Conservation (phyloP, 1,284 basidiomycete genomes). For the Melampsora americana region DNA sequence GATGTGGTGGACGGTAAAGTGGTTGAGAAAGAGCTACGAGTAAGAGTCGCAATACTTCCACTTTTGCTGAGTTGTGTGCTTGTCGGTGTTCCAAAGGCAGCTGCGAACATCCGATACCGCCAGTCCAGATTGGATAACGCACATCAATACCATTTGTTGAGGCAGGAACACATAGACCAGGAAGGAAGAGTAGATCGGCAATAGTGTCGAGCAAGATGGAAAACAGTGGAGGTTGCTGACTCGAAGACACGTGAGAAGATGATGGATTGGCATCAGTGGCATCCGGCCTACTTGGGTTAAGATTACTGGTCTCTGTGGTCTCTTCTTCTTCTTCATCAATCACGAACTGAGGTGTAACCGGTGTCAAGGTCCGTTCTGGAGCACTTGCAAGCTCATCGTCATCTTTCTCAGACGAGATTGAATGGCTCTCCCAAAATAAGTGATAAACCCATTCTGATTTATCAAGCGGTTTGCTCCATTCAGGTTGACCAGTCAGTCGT, state of each 20-base stretch:
- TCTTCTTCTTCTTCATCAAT: constrained; percentile 42
- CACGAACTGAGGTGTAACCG: constrained; percentile 32
- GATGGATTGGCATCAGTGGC: not conserved
- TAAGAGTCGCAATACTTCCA: constrained; percentile 31
- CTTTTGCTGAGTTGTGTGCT: constrained; percentile 32
- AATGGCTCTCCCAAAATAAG: constrained; percentile 28
- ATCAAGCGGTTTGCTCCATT: constrained; percentile 14
- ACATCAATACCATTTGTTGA: not conserved
- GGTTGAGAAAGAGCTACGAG: constrained; percentile 36
- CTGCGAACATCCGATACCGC: constrained; percentile 32
- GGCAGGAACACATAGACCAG: constrained; percentile 29
- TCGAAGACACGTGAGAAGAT: not conserved
- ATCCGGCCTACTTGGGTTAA: not conserved
- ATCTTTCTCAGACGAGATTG: not conserved
- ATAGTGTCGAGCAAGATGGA: constrained; percentile 32
- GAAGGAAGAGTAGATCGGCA: constrained; percentile 38
- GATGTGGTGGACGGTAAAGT: constrained; percentile 28
- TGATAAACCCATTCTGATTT: constrained; percentile 27
- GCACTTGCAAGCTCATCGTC: not conserved
- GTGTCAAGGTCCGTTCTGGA: not conserved
- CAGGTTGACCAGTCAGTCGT: not conserved
- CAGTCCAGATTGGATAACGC: constrained; percentile 38
- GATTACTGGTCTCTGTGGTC: constrained; percentile 12
- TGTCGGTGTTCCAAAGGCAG: constrained; percentile 28
- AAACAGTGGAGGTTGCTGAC: constrained; percentile 12